Conservation (phyloP, 2,329 filamentous ascomycete species). For the Zarea fungicola region DNA sequence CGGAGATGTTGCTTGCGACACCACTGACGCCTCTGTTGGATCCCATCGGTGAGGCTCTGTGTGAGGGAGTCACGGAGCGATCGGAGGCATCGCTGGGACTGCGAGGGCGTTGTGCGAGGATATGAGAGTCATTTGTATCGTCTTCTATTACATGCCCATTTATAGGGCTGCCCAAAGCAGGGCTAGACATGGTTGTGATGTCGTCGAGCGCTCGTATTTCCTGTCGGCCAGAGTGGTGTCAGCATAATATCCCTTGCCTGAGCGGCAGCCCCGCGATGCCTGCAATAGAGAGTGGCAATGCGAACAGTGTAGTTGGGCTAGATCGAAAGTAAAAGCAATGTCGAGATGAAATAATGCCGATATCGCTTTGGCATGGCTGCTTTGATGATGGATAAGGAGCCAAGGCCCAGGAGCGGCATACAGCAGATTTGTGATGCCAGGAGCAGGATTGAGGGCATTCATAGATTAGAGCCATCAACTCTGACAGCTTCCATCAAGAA, state of each 20-base stretch:
- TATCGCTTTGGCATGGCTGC: not conserved
- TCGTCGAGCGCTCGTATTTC: constrained; percentile 52
- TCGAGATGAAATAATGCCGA: constrained; percentile 3
- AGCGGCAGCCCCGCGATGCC: not conserved
- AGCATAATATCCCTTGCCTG: constrained; percentile 25
- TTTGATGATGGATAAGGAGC: constrained; percentile 2
- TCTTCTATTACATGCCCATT: constrained; percentile 62
- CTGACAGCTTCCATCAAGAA: not conserved
- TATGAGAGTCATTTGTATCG: constrained; percentile 36
- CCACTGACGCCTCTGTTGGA: constrained; percentile 39
- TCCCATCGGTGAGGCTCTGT: constrained; percentile 36
- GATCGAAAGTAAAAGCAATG: constrained; percentile 1
- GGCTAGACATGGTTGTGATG: constrained; percentile 59
- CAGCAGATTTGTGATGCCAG: not conserved
- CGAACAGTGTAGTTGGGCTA: not conserved
- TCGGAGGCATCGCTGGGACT: constrained; percentile 73
- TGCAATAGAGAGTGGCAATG: not conserved
- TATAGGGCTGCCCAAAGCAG: constrained; percentile 54
- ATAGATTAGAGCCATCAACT: not conserved
- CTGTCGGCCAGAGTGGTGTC: constrained; percentile 29
- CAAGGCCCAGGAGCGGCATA: not conserved
- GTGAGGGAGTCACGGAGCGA: constrained; percentile 53
- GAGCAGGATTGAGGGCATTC: not conserved
- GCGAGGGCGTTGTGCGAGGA: constrained; percentile 29
- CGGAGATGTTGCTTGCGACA: constrained; percentile 31